These are phyloP conservation scores for Urostyla sp. DNA, from an alignment of 73 alveolate genomes.

Conservation along the genomic window DNA sequence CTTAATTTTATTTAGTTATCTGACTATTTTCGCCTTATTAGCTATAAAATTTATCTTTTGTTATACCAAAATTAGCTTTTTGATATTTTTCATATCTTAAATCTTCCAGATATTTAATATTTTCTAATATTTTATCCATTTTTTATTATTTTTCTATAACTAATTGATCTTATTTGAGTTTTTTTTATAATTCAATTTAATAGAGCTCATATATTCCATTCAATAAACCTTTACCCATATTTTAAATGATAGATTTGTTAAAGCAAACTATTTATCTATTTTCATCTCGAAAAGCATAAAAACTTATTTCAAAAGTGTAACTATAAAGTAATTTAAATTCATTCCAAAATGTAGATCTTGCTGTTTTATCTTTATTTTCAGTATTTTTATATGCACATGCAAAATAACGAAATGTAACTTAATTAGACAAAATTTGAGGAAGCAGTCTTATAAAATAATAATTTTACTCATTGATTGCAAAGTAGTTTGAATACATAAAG, in stretches of 20 bases:
- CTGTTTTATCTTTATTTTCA: not conserved
- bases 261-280: not conserved
- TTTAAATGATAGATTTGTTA: not conserved
- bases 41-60: no score
- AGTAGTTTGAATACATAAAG: slow-evolving; percentile 22
- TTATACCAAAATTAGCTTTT: not conserved
- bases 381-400: slow-evolving; percentile 25
- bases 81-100: not conserved
- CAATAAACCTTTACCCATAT: slow-evolving; percentile 6
- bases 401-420: slow-evolving; percentile 18
- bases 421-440: slow-evolving; percentile 4
- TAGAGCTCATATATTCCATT: not conserved
- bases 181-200: not conserved
- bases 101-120: not conserved
- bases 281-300: slow-evolving; percentile 6
- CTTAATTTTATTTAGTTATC: not conserved
- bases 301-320: not conserved
- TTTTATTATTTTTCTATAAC: not conserved
- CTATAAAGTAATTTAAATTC: slow-evolving; percentile 15
- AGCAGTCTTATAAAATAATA: slow-evolving; percentile 6
- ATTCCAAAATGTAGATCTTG: not conserved
- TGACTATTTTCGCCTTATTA: not conserved
- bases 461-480: slow-evolving; percentile 6
- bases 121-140: not conserved
- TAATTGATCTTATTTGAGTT: not conserved